Evolutionary conservation across 2,329 filamentous ascomycete species (phyloP).

Genomic region (Phyllosticta ampelicida): DNA sequence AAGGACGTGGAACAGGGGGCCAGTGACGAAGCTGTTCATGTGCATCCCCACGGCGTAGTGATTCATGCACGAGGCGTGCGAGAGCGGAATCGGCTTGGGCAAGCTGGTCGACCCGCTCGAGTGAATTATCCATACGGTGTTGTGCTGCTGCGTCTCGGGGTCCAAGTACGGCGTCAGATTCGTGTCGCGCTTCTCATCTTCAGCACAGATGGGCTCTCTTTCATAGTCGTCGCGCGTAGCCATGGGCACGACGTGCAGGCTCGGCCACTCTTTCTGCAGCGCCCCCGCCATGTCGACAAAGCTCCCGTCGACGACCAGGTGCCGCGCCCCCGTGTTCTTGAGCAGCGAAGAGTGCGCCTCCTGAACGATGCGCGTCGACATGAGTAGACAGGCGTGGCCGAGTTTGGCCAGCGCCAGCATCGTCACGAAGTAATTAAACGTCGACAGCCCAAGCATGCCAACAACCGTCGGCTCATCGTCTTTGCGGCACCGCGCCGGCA

Average conservation of each 20-base stretch:
- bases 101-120: constrained; percentile 49
- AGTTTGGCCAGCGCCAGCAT: constrained; percentile 44
- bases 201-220: constrained; percentile 10
- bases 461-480: constrained; percentile 23
- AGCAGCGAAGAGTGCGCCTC: constrained; percentile 40
- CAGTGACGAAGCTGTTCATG: constrained; percentile 6
- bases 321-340: constrained; percentile 15
- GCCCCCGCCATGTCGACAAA: constrained; percentile 21
- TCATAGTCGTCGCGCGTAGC: constrained; percentile 13
- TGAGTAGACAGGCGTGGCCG: constrained; percentile 44
- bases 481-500: neutral
- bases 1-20: constrained; percentile 8
- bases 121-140: constrained; percentile 36
- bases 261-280: constrained; percentile 17
- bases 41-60: constrained; percentile 8
- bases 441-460: constrained; percentile 42
- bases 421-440: constrained; percentile 45
- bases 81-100: constrained; percentile 52
- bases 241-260: constrained; percentile 18
- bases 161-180: constrained; percentile 19
- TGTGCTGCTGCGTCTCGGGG: constrained; percentile 18
- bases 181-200: constrained; percentile 11
- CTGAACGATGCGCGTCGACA: constrained; percentile 44
- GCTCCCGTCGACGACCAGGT: constrained; percentile 16
- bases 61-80: constrained; percentile 27